phyloP scores from a whole-genome alignment of 2,329 filamentous ascomycete genomes.

The Fusarium tuaranense region DNA sequence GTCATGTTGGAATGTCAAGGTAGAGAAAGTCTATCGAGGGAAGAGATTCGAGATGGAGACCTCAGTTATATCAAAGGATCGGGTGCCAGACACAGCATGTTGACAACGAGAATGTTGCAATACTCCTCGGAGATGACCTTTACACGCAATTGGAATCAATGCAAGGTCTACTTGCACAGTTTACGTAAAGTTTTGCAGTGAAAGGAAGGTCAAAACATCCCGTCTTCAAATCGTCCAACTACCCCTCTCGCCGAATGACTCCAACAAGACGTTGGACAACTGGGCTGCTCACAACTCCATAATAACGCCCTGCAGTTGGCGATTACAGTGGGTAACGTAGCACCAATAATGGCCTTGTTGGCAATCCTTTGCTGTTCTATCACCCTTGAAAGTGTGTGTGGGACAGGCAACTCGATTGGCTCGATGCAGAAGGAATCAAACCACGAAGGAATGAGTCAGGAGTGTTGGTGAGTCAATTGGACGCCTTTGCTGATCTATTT shows the following conservation, averaged over 20 bases:
- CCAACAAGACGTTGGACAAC: neutral
- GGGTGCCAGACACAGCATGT: neutral
- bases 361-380: neutral
- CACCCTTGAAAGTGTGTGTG: neutral
- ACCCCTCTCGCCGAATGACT: neutral
- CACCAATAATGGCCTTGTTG: neutral
- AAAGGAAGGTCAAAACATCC: neutral
- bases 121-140: neutral
- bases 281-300: neutral
- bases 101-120: neutral
- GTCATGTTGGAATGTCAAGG: conserved; percentile 18
- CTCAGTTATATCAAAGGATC: neutral
- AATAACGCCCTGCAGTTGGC: neutral
- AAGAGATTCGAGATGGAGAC: neutral
- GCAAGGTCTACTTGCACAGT: neutral
- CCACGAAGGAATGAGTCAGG: neutral
- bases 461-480: neutral
- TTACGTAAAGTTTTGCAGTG: neutral
- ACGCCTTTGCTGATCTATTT: neutral
- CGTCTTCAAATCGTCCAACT: neutral
- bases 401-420: neutral
- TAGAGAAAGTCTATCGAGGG: neutral
- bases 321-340: neutral
- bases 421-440: neutral
- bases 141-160: neutral